These are phyloP conservation scores for Suhomyces kunorum DNA, from an alignment of 1,139 yeast species.

Conservation along the genomic window DNA sequence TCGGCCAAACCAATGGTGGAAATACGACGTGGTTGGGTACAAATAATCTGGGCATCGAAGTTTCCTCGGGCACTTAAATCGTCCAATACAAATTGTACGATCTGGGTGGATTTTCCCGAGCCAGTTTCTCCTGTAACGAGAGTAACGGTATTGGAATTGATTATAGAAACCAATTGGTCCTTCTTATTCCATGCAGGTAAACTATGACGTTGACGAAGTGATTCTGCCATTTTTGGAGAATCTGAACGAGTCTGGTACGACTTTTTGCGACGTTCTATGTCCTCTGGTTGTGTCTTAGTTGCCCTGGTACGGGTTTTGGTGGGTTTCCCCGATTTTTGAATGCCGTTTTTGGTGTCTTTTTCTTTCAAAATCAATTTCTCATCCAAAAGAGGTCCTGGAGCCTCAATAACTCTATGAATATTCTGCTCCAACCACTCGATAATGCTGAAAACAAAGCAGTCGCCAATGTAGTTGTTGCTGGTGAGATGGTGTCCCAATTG, in stretches of 20 bases:
- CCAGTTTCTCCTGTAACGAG: constrained; percentile 96
- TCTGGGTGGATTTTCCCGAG: constrained; percentile 50
- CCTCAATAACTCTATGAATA: constrained; percentile 53
- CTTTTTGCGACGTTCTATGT: constrained; percentile 26
- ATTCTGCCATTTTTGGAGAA: constrained; percentile 20
- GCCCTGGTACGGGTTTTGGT: background rate
- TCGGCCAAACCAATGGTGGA: constrained; percentile 95
- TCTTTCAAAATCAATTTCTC: constrained; percentile 2
- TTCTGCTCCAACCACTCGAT: constrained; percentile 77
- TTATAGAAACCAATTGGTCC: constrained; percentile 53
- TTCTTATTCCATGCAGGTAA: constrained; percentile 86
- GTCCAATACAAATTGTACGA: constrained; percentile 86
- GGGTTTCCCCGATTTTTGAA: background rate
- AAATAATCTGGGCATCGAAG: constrained; percentile 61
- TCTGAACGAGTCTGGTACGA: constrained; percentile 23
- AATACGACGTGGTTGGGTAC: constrained; percentile 95
- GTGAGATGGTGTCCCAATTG: constrained; percentile 45
- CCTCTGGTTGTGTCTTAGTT: constrained; percentile 15
- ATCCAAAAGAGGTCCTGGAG: constrained; percentile 69
- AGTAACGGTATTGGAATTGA: constrained; percentile 63
- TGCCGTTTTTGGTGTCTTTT: background rate
- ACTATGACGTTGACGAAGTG: constrained; percentile 41
- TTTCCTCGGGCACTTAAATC: constrained; percentile 48
- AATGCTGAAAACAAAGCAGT: constrained; percentile 63
- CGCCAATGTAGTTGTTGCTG: constrained; percentile 56